Percentiles rank a stretch among this genome's conserved stretches.
Evolutionary conservation across 768 basidiomycete genomes (phyloP).

Genomic region (Amanita polypyramis): DNA sequence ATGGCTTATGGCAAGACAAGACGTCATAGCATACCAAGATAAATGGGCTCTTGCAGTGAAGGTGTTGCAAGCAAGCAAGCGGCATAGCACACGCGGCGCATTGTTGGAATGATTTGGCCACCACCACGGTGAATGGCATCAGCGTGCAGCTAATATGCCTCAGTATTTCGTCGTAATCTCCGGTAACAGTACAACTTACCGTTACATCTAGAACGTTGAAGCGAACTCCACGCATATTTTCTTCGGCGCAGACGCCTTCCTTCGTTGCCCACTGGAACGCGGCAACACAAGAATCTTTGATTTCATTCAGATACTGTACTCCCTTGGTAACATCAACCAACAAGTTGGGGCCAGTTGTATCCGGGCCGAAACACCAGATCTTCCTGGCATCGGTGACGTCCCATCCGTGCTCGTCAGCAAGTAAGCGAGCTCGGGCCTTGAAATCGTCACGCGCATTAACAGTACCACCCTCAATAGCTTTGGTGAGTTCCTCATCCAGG

Average conservation of each 20-base stretch:
- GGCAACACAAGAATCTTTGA: conserved; percentile 99
- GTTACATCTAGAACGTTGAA: conserved; percentile 95
- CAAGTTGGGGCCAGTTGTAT: conserved; percentile 94
- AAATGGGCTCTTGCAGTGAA: conserved; percentile 91
- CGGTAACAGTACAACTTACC: conserved; percentile 32
- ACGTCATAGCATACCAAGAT: conserved; percentile 51
- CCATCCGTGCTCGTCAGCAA: conserved; percentile 97
- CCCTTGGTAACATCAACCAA: conserved; percentile 98
- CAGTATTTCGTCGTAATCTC: background rate
- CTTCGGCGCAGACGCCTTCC: conserved; percentile 93
- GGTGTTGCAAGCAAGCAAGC: conserved; percentile 89
- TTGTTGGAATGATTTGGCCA: conserved; percentile 96
- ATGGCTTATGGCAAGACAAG: background rate
- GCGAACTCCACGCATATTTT: conserved; percentile 98
- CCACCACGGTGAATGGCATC: conserved; percentile 99
- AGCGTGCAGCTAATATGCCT: conserved; percentile 64
- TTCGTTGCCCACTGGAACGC: conserved; percentile 99
- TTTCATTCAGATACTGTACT: conserved; percentile 98
- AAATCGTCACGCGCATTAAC: conserved; percentile 92
- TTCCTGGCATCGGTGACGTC: conserved; percentile 99
- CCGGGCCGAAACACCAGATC: conserved; percentile 99
- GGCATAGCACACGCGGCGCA: conserved; percentile 93
- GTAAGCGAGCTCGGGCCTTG: conserved; percentile 88
- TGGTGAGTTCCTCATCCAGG: conserved; percentile 86
- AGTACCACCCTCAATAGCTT: conserved; percentile 83